Evolutionary conservation across 306 rosid genomes (phyloP), one percentile per base, ranked within the genome.

Genomic region (Alnus rubra): DNA sequence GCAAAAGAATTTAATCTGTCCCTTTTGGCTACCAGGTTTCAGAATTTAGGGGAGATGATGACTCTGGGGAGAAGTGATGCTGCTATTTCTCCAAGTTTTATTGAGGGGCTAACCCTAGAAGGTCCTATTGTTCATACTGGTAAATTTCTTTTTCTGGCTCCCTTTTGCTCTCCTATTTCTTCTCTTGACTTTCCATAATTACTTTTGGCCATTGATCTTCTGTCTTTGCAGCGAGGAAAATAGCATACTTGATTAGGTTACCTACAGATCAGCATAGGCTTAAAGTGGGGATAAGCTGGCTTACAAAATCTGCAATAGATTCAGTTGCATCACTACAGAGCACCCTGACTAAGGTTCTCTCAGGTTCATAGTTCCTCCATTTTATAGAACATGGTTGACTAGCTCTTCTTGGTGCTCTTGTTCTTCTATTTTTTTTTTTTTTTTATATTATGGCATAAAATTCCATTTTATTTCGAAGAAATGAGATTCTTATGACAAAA

Each of bases 41-140:
- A 95, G 83, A 95, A 95, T 83, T 86, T 95, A 73, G 98, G 98
- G 31, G 98, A 95, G 85, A 95, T 94, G 98, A 95, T 94, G 87
- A 90, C 91, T 44, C 79, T 95, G 80, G 98, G 98, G 73, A 92
- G 97, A 84, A 86, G 82, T 74, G 97, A 95, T 73, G 98, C 95
- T 80, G 97, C 94, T 54, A 74, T 95, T 82, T 82, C 98, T 78
- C 98, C 98, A 11, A 92, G 94, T 85, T 95, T 95, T 82, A 65
- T 91, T 12, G 98, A 95, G 58, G 98, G 98, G 54, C 87, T 95
- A 56, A 95, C 98, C 53, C 74, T 92, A 75, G 98, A 95, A 65
- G 97, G 98, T 72, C 91, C 91, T 28, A 69, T 91, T 54, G 98
- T 98, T 71, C 98, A 95, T 83, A 75, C 97, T 18, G 97, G 97